phyloP scores from a whole-genome alignment of 768 basidiomycete genomes.

The Daedaleopsis sinensis region DNA sequence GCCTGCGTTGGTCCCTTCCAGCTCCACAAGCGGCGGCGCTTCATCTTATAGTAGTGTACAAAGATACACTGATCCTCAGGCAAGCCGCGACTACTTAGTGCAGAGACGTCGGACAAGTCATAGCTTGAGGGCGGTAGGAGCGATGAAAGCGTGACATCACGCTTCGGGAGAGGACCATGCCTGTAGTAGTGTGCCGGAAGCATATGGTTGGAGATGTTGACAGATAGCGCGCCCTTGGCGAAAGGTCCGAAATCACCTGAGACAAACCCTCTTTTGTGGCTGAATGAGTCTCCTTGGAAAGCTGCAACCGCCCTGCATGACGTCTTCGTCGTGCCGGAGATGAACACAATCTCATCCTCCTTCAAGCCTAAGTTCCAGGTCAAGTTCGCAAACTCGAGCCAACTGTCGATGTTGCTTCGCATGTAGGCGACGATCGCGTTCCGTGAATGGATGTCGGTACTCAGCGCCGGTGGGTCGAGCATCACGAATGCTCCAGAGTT shows the following conservation, averaged over 20 bases:
- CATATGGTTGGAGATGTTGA: neutral
- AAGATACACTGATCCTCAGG: constrained; percentile 20
- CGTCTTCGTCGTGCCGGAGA: constrained; percentile 20
- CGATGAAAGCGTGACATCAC: too few relatives aligned
- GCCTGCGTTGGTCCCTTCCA: too few relatives aligned
- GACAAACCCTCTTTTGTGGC: neutral
- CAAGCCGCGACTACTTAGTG: neutral
- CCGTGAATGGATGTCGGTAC: neutral
- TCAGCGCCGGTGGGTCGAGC: neutral
- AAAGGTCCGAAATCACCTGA: neutral
- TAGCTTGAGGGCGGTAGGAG: too few relatives aligned
- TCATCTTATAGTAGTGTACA: constrained; percentile 21
- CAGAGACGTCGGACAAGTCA: too few relatives aligned
- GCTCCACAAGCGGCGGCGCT: neutral
- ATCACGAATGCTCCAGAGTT: constrained; percentile 15
- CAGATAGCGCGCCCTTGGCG: neutral
- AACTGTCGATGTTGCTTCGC: neutral
- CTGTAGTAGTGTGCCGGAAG: neutral
- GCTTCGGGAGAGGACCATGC: too few relatives aligned
- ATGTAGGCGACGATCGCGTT: constrained; percentile 5
- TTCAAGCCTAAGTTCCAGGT: neutral
- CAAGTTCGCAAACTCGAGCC: constrained; percentile 14
- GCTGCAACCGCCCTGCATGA: constrained; percentile 18
- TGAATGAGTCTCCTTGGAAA: neutral
- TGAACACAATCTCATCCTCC: constrained; percentile 13